Evolutionary conservation across 768 basidiomycete species (phyloP), one percentile per base, ranked within the genome.

Genomic region (Hygrophorus russula): DNA sequence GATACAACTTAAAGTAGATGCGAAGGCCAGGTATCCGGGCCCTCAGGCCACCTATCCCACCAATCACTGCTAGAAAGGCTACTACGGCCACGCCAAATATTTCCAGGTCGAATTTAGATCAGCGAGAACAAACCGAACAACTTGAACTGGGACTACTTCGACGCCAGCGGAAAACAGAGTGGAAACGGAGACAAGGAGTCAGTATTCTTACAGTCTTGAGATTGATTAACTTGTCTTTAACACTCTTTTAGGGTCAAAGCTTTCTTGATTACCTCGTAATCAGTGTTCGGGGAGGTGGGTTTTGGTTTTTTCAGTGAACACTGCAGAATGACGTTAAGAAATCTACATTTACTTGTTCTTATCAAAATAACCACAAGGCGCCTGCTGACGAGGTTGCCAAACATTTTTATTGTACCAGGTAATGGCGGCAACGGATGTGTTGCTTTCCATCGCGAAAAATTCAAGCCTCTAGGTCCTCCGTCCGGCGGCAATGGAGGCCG

Each of bases 401-500:
- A 6, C 27, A 38, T 40, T 32, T 14, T 41, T 31, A 31, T 32
- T n/a, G 12, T 17, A 11, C 19, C 52, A 86, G 92, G 91, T 12
- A 78, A 73, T 53, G 93, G 93, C 14, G 94, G 94, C 0, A 69
- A 89, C 45, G 94, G 94, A 17, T 88, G 91, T 49, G 88, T 84
- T 17, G 92, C 94, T 4, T 96, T 97, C 53, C 84, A 92, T 54
- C 79, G 89, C 45, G 90, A 94, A 63, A 88, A 89, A 56, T 90
- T 74, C 61, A 77, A 76, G 45, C 76, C 82, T 1, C 74, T 78
- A 48, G 89, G 90, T 0, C 90, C 92, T 0, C 91, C 94, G 0
- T 93, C 91, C 8, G 94, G 94, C 0, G 94, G 93, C 1, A 85
- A 86, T 47, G 94, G 94, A 12, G 94, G 92, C 2, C 72, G 73